Conservation (phyloP, 768 basidiomycete genomes). For the Lactarius deliciosus region DNA sequence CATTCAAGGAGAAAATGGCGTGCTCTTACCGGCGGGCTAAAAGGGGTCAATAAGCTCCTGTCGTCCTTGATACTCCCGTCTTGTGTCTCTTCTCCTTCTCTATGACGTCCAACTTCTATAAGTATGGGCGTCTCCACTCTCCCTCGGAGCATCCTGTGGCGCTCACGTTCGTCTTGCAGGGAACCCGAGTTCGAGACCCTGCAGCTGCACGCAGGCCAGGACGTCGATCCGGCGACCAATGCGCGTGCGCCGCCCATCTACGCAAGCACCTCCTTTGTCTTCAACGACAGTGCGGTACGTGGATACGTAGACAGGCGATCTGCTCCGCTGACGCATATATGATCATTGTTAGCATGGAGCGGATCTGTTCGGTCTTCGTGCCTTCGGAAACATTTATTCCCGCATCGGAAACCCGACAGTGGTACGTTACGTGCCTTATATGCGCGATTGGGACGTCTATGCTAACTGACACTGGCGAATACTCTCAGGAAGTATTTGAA, state of each 20-base stretch:
- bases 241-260: constrained; percentile 81
- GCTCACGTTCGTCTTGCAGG: constrained; percentile 29
- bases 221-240: constrained; percentile 59
- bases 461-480: background rate
- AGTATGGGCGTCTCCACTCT: background rate
- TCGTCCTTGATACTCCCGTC: background rate
- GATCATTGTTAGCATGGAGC: constrained; percentile 55
- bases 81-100: background rate
- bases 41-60: background rate
- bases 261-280: constrained; percentile 67
- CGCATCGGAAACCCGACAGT: constrained; percentile 70
- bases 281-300: constrained; percentile 66
- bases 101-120: constrained; percentile 17
- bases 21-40: background rate
- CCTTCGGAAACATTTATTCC: constrained; percentile 62
- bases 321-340: background rate
- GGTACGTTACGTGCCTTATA: constrained; percentile 38
- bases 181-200: constrained; percentile 75
- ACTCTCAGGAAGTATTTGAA: constrained; percentile 71
- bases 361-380: constrained; percentile 67
- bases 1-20: background rate
- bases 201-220: constrained; percentile 76
- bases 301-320: background rate
- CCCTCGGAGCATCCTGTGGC: background rate
- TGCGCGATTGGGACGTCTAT: background rate